Conservation (phyloP, 139 green algal species). For the Gonium pectorale region DNA sequence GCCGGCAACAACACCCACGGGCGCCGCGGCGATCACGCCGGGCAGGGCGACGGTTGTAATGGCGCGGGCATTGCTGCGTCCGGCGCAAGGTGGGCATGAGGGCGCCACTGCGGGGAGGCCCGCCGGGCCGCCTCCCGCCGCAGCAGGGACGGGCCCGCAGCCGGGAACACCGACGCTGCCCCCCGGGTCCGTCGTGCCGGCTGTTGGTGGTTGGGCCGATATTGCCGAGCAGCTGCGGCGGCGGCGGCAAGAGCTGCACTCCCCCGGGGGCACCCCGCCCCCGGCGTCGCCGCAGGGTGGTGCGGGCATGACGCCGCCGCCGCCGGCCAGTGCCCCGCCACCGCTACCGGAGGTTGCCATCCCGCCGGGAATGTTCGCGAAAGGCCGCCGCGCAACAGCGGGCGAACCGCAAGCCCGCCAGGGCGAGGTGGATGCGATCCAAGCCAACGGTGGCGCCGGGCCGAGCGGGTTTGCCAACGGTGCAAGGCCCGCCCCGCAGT, state of each 20-base stretch:
- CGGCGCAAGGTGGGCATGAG: too few relatives aligned
- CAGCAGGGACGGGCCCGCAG: too few relatives aligned
- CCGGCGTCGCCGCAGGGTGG: background rate
- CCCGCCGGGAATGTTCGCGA: background rate
- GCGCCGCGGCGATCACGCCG: too few relatives aligned
- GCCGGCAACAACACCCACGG: too few relatives aligned
- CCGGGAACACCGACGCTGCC: background rate
- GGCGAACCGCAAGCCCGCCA: background rate
- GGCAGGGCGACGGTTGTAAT: too few relatives aligned
- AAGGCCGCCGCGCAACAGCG: background rate
- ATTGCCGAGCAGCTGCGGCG: conserved; percentile 30
- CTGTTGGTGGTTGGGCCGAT: conserved; percentile 25
- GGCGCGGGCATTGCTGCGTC: too few relatives aligned
- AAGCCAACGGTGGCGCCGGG: background rate
- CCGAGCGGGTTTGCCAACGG: background rate
- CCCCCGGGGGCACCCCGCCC: background rate
- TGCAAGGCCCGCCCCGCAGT: too few relatives aligned
- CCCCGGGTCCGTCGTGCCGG: conserved; percentile 2
- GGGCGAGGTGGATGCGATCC: background rate
- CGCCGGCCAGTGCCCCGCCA: background rate
- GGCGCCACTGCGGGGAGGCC: background rate
- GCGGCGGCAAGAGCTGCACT: background rate
- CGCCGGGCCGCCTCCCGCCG: too few relatives aligned
- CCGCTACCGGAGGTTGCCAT: conserved; percentile 4
- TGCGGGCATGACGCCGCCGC: background rate